Evolutionary conservation across 768 basidiomycete genomes (phyloP), one percentile per base, ranked within the genome.

Genomic region (Phylloporus sp.): DNA sequence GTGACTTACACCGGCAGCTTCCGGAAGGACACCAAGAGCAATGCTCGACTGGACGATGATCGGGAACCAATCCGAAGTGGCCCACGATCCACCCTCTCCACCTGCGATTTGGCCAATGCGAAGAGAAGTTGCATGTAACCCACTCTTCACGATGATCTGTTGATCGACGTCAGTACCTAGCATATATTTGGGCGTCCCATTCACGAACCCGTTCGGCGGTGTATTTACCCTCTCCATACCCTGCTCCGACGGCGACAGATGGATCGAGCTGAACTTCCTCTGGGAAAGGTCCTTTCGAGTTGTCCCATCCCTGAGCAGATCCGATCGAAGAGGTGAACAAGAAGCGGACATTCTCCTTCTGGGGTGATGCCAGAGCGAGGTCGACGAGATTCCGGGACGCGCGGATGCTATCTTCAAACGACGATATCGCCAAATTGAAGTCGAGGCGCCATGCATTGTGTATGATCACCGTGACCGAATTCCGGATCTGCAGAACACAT

Each of bases 211-310:
- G 54, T 57, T 77, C 75, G 0, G 69, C 51, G 4, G 69, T 50
- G 48, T 72, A 77, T 55, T 80, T 80, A 1, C 65, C 58, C 46
- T 76, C 75, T 11, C 72, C 66, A 38, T 79, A 79, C 0, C 77
- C 78, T 14, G 46, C 51, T 2, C 72, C 72, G 3, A 66, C 42
- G 1, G 73, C 69, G n/a, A 67, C 52, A 3, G 52, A 45, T 0
- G 70, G 55, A 18, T 72, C 63, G 0, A 57, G 47, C 2, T 67
- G 40, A 0, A 65, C 55, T 20, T 67, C 67, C 45, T 75, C 71
- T 2, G 70, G 69, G 50, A 68, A 67, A 5, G 58, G 61, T 1
- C 62, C 66, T 6, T 59, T 54, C 22, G 31, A 6, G 31, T 49
- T 54, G 39, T 61, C 52, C 71, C 66, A 69, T 2, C 52, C 45